phyloP scores from a whole-genome alignment of 108 stramenopile genomes.

The Conticribra guillardii region DNA sequence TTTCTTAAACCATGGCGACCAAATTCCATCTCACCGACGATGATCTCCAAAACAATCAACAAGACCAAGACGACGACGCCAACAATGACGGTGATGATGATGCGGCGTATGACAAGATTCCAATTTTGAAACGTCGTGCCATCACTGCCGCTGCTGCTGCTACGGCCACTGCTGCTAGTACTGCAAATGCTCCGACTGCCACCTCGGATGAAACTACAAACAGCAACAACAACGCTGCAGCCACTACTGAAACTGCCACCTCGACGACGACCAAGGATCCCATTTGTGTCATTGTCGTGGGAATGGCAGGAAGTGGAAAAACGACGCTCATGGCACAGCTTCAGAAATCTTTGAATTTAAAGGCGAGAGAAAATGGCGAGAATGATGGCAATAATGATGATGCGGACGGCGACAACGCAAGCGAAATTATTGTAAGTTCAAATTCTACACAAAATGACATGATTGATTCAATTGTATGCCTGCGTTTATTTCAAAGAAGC shows the following conservation, averaged over 20 bases:
- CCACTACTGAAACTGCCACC: background rate
- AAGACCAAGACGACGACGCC: background rate
- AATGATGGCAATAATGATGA: constrained; percentile 14
- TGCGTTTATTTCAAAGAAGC: too few relatives aligned
- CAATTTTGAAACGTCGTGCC: background rate
- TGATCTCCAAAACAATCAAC: background rate
- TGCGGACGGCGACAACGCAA: background rate
- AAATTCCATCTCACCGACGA: background rate
- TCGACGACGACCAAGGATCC: constrained; percentile 52
- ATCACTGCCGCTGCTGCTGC: background rate
- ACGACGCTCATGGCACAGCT: constrained; percentile 84
- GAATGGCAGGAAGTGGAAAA: constrained; percentile 95
- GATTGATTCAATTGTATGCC: too few relatives aligned
- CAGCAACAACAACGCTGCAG: background rate
- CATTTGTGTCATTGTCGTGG: constrained; percentile 83
- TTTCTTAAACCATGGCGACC: background rate
- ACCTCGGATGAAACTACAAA: too few relatives aligned
- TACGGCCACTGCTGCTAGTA: too few relatives aligned
- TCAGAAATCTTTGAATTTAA: constrained; percentile 59
- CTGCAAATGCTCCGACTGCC: too few relatives aligned
- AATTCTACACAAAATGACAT: too few relatives aligned
- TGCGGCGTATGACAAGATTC: background rate
- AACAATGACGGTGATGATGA: background rate
- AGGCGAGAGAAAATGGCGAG: constrained; percentile 15
- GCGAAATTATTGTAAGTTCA: too few relatives aligned